A percentile compares a stretch with the other conserved stretches of the same genome.
phyloP scores from a whole-genome alignment of 495 filamentous ascomycete species.

The Amniculicola lignicola region DNA sequence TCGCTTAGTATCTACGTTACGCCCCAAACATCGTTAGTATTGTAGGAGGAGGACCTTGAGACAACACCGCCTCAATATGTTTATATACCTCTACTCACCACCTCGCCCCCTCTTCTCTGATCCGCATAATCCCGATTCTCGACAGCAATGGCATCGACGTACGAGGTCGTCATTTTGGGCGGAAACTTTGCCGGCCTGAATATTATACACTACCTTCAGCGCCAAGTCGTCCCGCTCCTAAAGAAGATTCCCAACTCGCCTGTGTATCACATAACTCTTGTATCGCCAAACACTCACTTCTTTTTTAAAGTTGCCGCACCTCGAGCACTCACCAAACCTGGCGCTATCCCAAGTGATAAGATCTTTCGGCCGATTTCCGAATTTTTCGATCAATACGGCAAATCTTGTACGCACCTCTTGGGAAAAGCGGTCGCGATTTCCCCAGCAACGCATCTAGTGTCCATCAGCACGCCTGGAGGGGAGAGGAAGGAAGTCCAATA shows the following conservation, averaged over 20 bases:
- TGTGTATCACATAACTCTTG: conserved; percentile 40
- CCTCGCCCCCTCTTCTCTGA: not conserved
- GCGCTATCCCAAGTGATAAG: conserved; percentile 35
- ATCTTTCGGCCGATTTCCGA: conserved; percentile 38
- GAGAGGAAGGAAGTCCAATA: conserved; percentile 37
- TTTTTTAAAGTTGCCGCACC: conserved; percentile 43
- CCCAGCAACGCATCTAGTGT: conserved; percentile 37
- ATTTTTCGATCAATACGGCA: conserved; percentile 40
- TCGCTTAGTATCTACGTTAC: no score
- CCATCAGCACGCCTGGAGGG: conserved; percentile 19
- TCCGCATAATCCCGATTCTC: not conserved
- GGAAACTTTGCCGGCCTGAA: conserved; percentile 55
- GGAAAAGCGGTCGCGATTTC: conserved; percentile 42
- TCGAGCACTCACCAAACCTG: conserved; percentile 39
- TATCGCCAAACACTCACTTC: conserved; percentile 42
- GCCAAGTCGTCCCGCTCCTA: conserved; percentile 42
- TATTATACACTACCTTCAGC: conserved; percentile 57
- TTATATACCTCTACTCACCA: not conserved
- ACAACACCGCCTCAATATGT: no score
- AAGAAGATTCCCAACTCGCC: conserved; percentile 26
- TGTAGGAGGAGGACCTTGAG: no score
- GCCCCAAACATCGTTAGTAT: no score
- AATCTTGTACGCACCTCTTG: conserved; percentile 41
- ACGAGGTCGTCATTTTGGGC: conserved; percentile 58
- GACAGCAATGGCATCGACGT: not conserved